Evolutionary conservation across 805 yeast species (phyloP), one percentile per base, ranked within the genome.

Genomic region (Saccharomycopsis sp.): DNA sequence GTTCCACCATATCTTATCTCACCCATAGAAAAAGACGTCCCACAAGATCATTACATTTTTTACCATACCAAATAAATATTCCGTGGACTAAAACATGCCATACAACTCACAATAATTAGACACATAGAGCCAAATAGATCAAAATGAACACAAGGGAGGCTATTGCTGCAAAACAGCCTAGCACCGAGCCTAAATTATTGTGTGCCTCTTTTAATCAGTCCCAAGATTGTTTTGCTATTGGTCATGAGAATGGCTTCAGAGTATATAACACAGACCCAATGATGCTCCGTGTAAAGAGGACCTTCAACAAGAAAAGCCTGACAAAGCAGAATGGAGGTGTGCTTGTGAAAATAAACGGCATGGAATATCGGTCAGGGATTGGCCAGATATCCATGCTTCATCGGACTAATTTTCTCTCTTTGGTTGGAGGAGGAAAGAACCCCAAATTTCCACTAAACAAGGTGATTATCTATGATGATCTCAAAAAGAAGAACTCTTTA

Each of bases 201-300:
- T 78, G 82, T 61, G 83, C 87, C 8, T 74, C 83, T 24, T 92
- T 90, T 76, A 93, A 93, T 72, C 96, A 90, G 71, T 97, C 92
- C 72, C 87, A 84, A 66, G 86, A 90, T 42, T 93, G 97, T 70
- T 91, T 93, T 73, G 89, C 96, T 19, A 76, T 89, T 24, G 88
- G 94, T 56, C 86, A 83, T 62, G 91, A 88, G 60, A 71, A 75
- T 52, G 97, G 98, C 17, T 91, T 93, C 69, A 74, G 84, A 56
- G 96, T 93, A 12, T 93, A 83, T 75, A 88, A 87, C 67, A 80
- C 96, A 2, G 92, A 89, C 68, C 98, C 99, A 2, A 78, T 92
- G 74, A 94, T 87, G 60, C 71, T 83, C 60, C 75, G 91, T 62
- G 92, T 87, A 58, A 78, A 81, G 65, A 75, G 92, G 59, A 78